These are phyloP conservation scores for Tilletia indica DNA, from an alignment of 1,284 basidiomycete genomes.

Conservation along the genomic window DNA sequence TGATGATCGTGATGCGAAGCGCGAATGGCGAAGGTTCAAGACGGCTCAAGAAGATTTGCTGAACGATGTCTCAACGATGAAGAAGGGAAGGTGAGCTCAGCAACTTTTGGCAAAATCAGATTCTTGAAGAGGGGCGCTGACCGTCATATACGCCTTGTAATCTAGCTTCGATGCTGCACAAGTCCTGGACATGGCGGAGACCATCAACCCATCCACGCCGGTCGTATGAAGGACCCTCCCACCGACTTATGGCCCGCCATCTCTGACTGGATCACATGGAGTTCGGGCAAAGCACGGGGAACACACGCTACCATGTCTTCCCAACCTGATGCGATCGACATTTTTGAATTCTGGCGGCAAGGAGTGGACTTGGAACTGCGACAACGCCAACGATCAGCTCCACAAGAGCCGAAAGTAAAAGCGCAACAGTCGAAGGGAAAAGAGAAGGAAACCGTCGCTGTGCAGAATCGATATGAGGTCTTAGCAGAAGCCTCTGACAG, in stretches of 20 bases:
- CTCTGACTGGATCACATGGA: too few species aligned
- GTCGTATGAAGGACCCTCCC: too few species aligned
- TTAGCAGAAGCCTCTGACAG: neutral
- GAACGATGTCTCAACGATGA: conserved; percentile 60
- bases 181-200: too few species aligned
- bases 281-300: too few species aligned
- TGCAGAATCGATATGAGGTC: conserved; percentile 57
- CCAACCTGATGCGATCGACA: conserved; percentile 24
- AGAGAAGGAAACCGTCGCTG: neutral
- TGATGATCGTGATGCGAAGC: neutral
- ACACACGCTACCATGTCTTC: too few species aligned
- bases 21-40: conserved; percentile 59
- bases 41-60: conserved; percentile 49
- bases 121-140: too few species aligned
- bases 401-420: conserved; percentile 49
- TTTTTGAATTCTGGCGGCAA: conserved; percentile 57
- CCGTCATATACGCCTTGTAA: too few species aligned
- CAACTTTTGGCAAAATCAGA: too few species aligned
- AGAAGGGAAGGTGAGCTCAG: conserved; percentile 58
- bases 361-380: conserved; percentile 59
- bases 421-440: conserved; percentile 37
- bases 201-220: too few species aligned
- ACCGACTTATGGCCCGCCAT: too few species aligned
- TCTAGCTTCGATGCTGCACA: too few species aligned
- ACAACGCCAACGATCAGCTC: conserved; percentile 59